Percentiles rank a stretch among this genome's conserved stretches.
These are phyloP conservation scores for Fusarium sterilihyphosum DNA, from an alignment of 2,329 filamentous ascomycete genomes.

Conservation along the genomic window DNA sequence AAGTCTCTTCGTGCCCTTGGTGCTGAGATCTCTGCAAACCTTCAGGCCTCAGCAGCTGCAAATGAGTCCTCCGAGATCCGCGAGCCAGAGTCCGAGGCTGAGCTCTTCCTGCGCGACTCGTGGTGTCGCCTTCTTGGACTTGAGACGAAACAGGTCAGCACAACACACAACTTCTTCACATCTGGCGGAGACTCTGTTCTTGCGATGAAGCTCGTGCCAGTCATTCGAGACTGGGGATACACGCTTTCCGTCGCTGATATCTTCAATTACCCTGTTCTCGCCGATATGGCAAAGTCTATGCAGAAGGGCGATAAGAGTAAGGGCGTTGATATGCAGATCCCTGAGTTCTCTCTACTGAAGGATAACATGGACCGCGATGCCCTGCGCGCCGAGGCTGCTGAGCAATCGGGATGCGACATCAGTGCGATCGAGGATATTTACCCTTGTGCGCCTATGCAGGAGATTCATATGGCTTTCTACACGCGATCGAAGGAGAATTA, in stretches of 20 bases:
- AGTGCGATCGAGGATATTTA: constrained; percentile 59
- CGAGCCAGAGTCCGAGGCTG: constrained; percentile 30
- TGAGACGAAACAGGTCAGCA: constrained; percentile 46
- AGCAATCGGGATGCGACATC: constrained; percentile 44
- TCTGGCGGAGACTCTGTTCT: constrained; percentile 61
- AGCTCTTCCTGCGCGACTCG: constrained; percentile 45
- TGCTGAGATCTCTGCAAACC: constrained; percentile 29
- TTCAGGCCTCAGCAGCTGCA: constrained; percentile 24
- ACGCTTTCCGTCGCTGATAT: constrained; percentile 56
- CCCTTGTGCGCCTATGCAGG: constrained; percentile 63
- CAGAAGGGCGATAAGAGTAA: constrained; percentile 37
- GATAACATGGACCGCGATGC: constrained; percentile 44
- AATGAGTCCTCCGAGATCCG: constrained; percentile 8
- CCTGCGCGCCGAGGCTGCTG: constrained; percentile 46
- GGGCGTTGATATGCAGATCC: constrained; percentile 38
- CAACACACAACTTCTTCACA: constrained; percentile 56
- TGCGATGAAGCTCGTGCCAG: constrained; percentile 60
- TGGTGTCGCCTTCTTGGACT: constrained; percentile 51
- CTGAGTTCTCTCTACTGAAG: constrained; percentile 53
- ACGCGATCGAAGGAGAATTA: constrained; percentile 60
- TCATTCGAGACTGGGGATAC: constrained; percentile 52
- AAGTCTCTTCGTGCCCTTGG: constrained; percentile 36
- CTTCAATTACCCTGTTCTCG: constrained; percentile 56
- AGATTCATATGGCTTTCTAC: constrained; percentile 62
- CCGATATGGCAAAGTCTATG: constrained; percentile 53